Conservation (phyloP, 129 eudicot genomes). For the Mikania micrantha region DNA sequence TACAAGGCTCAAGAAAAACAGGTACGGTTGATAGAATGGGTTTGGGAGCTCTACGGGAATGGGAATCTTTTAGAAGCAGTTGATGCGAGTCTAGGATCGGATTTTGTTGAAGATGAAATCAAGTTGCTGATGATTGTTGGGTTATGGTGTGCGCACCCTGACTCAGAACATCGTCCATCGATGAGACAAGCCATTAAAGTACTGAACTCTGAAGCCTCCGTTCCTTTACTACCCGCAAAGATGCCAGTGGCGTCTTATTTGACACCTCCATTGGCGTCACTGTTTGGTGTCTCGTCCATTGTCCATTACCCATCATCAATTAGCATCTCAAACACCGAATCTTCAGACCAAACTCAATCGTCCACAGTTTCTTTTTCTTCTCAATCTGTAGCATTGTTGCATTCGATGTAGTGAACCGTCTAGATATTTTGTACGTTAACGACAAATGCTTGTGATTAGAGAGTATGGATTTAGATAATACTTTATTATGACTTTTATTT, state of each 20-base stretch:
- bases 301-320: conserved; percentile 1
- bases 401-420: no score
- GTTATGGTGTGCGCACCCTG: not conserved
- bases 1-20: not conserved
- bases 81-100: not conserved
- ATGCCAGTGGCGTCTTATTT: not conserved
- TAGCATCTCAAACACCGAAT: not conserved
- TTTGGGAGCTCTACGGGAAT: not conserved
- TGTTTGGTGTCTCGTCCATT: not conserved
- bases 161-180: not conserved
- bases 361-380: no score
- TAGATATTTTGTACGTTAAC: no score
- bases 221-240: not conserved
- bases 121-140: not conserved
- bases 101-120: not conserved
- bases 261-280: not conserved
- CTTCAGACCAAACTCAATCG: no score
- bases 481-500: no score
- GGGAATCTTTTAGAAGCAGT: not conserved
- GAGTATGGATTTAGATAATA: no score
- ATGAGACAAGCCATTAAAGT: not conserved
- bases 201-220: not conserved
- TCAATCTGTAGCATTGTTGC: no score
- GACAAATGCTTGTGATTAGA: no score
- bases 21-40: not conserved